These are phyloP conservation scores for Solanum sitiens DNA, from an alignment of 257 asterid genomes.

Conservation along the genomic window DNA sequence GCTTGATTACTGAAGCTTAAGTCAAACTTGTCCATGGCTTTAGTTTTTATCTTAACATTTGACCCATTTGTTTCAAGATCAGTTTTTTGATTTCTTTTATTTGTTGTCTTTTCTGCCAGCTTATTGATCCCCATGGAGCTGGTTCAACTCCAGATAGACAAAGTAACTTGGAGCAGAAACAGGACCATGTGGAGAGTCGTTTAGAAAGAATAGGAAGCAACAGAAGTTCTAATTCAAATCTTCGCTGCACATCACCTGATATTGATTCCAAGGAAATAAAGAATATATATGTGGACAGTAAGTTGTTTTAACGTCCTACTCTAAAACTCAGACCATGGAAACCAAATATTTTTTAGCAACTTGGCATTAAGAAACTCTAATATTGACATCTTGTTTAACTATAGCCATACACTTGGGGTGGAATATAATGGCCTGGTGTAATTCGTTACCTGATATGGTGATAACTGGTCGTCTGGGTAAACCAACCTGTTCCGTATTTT, in stretches of 20 bases:
- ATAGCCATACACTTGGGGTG: background rate
- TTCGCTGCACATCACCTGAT: slow-evolving; percentile 45
- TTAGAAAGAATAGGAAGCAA: slow-evolving; percentile 47
- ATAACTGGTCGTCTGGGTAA: background rate
- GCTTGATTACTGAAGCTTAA: background rate
- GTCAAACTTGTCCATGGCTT: background rate
- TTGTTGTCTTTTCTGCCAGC: slow-evolving; percentile 9
- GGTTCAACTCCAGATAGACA: slow-evolving; percentile 37
- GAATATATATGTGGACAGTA: slow-evolving; percentile 90
- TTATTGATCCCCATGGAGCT: slow-evolving; percentile 40
- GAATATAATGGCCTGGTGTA: background rate
- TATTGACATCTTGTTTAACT: background rate
- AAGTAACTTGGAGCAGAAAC: slow-evolving; percentile 39
- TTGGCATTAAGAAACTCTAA: background rate
- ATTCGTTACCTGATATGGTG: background rate
- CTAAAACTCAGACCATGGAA: background rate
- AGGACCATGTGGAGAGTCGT: slow-evolving; percentile 29
- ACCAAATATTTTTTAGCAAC: background rate
- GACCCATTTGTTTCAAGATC: background rate
- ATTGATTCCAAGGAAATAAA: slow-evolving; percentile 79
- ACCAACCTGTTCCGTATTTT: background rate
- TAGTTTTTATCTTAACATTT: background rate
- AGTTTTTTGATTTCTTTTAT: background rate
- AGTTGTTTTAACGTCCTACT: slow-evolving; percentile 25
- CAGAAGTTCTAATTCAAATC: slow-evolving; percentile 46